These are phyloP conservation scores for Irpex lacteus DNA, from an alignment of 1,284 basidiomycete species.

Conservation along the genomic window DNA sequence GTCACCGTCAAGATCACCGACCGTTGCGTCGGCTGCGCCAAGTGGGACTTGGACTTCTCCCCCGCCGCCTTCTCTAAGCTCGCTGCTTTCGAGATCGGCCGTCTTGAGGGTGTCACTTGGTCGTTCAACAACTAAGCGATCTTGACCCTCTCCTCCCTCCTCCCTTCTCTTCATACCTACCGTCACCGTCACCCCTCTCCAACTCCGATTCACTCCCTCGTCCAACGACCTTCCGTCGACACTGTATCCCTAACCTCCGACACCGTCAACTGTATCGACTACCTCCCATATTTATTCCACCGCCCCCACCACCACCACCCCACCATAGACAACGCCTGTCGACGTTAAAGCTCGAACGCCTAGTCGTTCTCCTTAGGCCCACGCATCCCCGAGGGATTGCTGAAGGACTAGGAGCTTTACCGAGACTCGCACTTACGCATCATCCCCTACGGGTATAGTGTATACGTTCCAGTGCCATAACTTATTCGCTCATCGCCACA, in stretches of 20 bases:
- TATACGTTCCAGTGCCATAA: too few species aligned
- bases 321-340: background rate
- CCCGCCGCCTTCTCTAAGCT: slow-evolving; percentile 36
- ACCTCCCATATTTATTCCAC: background rate
- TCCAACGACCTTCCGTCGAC: background rate
- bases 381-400: too few species aligned
- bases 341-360: background rate
- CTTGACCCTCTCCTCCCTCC: background rate
- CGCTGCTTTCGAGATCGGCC: slow-evolving; percentile 21
- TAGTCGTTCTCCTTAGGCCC: background rate
- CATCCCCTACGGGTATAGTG: too few species aligned
- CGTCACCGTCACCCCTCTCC: background rate
- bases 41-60: slow-evolving; percentile 40
- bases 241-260: background rate
- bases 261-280: background rate
- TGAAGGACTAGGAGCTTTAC: too few species aligned
- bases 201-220: background rate
- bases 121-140: slow-evolving; percentile 25
- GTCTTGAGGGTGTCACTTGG: slow-evolving; percentile 16
- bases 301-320: background rate
- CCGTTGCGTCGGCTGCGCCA: slow-evolving; percentile 42
- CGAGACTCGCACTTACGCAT: too few species aligned
- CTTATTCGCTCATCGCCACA: too few species aligned
- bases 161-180: too few species aligned
- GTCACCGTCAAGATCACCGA: slow-evolving; percentile 40